These are phyloP conservation scores for Ustilago trichophora DNA, from an alignment of 1,284 basidiomycete genomes.

Conservation along the genomic window DNA sequence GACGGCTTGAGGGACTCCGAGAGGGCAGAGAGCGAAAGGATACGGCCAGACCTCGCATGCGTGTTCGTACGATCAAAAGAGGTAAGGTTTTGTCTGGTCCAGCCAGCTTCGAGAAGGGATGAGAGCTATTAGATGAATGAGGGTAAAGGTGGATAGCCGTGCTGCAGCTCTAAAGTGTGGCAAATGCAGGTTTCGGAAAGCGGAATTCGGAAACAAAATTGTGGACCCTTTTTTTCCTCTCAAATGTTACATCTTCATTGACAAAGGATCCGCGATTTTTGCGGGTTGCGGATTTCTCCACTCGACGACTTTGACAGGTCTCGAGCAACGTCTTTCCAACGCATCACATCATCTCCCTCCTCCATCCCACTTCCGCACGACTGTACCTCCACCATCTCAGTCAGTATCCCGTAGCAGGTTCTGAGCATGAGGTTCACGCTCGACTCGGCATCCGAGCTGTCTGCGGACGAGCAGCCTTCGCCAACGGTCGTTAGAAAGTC, in stretches of 20 bases:
- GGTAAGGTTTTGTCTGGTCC: not conserved
- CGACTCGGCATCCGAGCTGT: slow-evolving; percentile 36
- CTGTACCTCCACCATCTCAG: too few relatives aligned
- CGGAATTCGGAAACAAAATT: slow-evolving; percentile 3
- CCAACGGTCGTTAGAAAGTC: slow-evolving; percentile 26
- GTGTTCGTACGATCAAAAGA: too few relatives aligned
- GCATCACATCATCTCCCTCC: not conserved
- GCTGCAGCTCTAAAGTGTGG: not conserved
- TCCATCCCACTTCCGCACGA: not conserved
- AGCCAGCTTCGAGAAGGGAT: not conserved
- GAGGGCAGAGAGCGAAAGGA: not conserved
- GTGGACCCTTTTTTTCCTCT: not conserved
- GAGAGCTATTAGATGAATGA: not conserved
- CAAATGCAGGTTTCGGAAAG: not conserved
- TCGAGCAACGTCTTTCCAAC: too few relatives aligned
- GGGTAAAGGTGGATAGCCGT: slow-evolving; percentile 5
- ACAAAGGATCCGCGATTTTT: too few relatives aligned
- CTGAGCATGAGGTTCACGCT: slow-evolving; percentile 45
- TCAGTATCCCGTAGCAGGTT: not conserved
- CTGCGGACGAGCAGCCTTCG: slow-evolving; percentile 22
- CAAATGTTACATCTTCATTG: slow-evolving; percentile 12
- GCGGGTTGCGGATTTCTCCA: slow-evolving; percentile 7
- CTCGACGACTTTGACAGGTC: slow-evolving; percentile 2
- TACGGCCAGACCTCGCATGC: slow-evolving; percentile 8
- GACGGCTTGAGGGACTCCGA: too few relatives aligned